Base-by-base conservation (phyloP, 805 yeast genomes). In the Metschnikowia similis region DNA sequence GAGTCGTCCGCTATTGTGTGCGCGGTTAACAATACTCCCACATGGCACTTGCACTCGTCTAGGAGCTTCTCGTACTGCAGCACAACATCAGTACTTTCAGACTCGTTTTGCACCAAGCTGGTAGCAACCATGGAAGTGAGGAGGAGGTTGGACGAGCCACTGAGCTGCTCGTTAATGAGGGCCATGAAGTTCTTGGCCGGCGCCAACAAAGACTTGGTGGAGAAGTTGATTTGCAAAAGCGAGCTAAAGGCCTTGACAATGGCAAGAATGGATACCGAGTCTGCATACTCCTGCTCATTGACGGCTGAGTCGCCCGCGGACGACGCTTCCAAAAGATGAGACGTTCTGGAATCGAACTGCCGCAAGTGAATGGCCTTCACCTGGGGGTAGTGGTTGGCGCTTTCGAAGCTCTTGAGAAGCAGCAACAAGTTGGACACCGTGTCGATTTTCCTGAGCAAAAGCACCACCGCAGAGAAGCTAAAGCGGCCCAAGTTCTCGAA, bases 311-410 rank as follows among this genome's bases (percentile, higher is more conserved):
- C 65, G 6, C 57, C 56, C 10, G 76, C 68, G 11, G 60, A 53
- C 1, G 89, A 83, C 1, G 87, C 88, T 58, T 82, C 87, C 47
- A 85, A 72, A 46, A 85, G 66, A 62, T 85, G 87, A 0, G 88
- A 82, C 0, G 89, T 83, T 62, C 91, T 71, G 48, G 85, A 84
- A 1, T 86, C 79, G 44, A 85, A 69, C 37, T 80, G 79, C 50
- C 84, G 74, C 50, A 84, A 64, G 57, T 83, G 83, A 5, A 82
- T 63, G 1, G 82, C 85, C 55, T 73, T 75, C 41, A 82, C 67
- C 7, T 66, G 64, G 0, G 66, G 56, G 31, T 58, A 53, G 10
- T 53, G 51, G 8, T 49, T 49, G 10, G 63, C 55, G 8, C 48
- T 48, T 32, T 51, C 52, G 27, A 67, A 61, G 30, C 59, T 57